Conservation (phyloP, 2,329 filamentous ascomycete genomes). For the Penicillium sp. region DNA sequence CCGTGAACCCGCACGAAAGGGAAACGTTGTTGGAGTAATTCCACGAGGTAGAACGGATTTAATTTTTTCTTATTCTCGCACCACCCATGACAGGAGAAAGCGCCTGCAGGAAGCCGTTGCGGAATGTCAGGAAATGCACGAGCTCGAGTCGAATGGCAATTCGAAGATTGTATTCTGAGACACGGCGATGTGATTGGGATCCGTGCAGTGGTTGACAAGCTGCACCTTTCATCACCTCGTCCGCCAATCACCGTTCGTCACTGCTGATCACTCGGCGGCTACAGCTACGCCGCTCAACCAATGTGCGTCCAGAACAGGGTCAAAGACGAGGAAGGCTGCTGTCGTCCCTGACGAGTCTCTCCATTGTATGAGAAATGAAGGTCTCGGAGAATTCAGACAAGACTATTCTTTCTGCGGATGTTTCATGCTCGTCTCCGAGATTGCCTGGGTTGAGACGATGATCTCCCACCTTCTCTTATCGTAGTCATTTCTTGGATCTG, state of each 20-base stretch:
- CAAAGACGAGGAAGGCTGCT: not conserved
- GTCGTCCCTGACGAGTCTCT: not conserved
- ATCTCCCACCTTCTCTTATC: not conserved
- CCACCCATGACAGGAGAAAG: slow-evolving; percentile 2
- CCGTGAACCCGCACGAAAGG: not conserved
- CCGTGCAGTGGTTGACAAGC: slow-evolving; percentile 21
- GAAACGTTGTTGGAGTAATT: not conserved
- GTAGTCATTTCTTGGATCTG: not conserved
- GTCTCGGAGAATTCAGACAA: slow-evolving; percentile 6
- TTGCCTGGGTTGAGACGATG: not conserved
- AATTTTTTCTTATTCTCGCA: not conserved
- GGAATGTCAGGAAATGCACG: slow-evolving; percentile 1
- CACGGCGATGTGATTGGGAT: slow-evolving; percentile 22
- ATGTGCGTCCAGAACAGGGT: slow-evolving; percentile 3
- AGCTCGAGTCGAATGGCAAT: slow-evolving; percentile 3
- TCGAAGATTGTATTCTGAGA: slow-evolving; percentile 10
- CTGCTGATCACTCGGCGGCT: slow-evolving; percentile 22
- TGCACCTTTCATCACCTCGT: slow-evolving; percentile 24
- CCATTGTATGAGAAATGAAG: not conserved
- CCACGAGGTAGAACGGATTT: not conserved
- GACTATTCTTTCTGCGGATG: slow-evolving; percentile 4
- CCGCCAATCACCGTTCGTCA: slow-evolving; percentile 19
- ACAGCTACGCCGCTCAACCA: slow-evolving; percentile 14
- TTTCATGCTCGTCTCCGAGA: slow-evolving; percentile 5
- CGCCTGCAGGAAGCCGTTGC: slow-evolving; percentile 6